A percentile compares a stretch with the other conserved stretches of the same genome.
Evolutionary conservation across 2,329 filamentous ascomycete species (phyloP).

Genomic region (Penicillium sp.): DNA sequence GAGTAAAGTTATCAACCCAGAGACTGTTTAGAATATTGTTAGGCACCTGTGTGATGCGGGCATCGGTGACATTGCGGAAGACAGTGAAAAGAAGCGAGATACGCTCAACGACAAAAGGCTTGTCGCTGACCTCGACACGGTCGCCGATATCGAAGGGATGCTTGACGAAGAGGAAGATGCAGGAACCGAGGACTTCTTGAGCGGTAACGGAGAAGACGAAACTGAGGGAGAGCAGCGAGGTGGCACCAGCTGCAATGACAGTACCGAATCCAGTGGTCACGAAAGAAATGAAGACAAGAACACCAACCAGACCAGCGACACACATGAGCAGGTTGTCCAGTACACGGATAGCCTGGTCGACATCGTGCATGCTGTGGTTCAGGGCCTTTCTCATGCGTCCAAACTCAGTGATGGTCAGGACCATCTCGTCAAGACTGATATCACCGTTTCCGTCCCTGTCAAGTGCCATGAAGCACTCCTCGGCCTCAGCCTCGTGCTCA

Average conservation of each 20-base stretch:
- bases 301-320: conserved; percentile 73
- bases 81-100: conserved; percentile 93
- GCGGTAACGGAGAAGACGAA: conserved; percentile 92
- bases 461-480: conserved; percentile 77
- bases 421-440: conserved; percentile 93
- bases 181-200: conserved; percentile 95
- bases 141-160: conserved; percentile 97
- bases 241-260: conserved; percentile 85
- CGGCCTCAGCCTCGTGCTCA: conserved; percentile 71
- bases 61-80: conserved; percentile 78
- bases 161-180: conserved; percentile 98
- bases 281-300: conserved; percentile 89
- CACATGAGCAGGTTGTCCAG: conserved; percentile 83
- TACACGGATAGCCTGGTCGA: conserved; percentile 88
- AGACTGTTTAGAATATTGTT: conserved; percentile 88
- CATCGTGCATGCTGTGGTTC: conserved; percentile 91
- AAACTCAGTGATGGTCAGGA: conserved; percentile 79
- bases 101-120: conserved; percentile 80
- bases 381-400: conserved; percentile 86
- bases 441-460: conserved; percentile 91
- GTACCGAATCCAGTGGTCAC: conserved; percentile 82
- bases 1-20: conserved; percentile 94
- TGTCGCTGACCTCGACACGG: conserved; percentile 72
- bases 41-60: conserved; percentile 78
- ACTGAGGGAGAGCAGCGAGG: conserved; percentile 88